Evolutionary conservation across 805 yeast species (phyloP), one percentile per base, ranked within the genome.

Genomic region (Clavispora carvajalis): DNA sequence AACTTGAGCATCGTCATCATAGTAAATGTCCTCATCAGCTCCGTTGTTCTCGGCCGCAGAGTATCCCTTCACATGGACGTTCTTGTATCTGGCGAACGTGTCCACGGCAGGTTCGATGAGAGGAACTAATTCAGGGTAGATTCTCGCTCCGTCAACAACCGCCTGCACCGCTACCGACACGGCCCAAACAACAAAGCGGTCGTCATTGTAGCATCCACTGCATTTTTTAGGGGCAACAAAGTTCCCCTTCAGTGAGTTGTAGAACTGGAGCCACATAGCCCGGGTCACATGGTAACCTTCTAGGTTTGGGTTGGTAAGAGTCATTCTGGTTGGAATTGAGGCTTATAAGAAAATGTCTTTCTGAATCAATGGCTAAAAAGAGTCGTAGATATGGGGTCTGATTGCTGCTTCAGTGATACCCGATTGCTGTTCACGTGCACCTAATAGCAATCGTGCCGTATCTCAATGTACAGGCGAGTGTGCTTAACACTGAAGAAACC

Each of bases 1-100:
- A 11, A 82, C 77, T 55, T 82, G 90, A 2, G 89, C 90, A 54
- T 82, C 84, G 53, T 82, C 90, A 53, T 82, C 88, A 46, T 79
- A 79, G 57, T 82, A 81, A 30, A 82, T 77, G 55, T 82, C 88
- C 37, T 63, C 63, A 57, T 81, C 82, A 34, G 74, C 80, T 17
- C 74, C 73, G 38, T 66, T 67, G 52, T 79, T 74, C 53, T 76
- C 80, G 4, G 82, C 80, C 1, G 87, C 88, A 31, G 83, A 76
- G 59, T 72, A 83, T 4, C 82, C 87, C 41, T 73, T 73, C 33
- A 63, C 53, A 44, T 68, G 60, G 5, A 66, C 63, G 48, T 76
- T 74, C 59, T 74, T 73, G 60, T 79, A 81, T 45, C 63, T 67
- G 40, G 67, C 71, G 41, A 80, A 67, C 1, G 73, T 69, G 37